A percentile compares a stretch with the other conserved stretches of the same genome.
These are phyloP conservation scores for Mycena crocata DNA, from an alignment of 768 basidiomycete genomes.

Conservation along the genomic window DNA sequence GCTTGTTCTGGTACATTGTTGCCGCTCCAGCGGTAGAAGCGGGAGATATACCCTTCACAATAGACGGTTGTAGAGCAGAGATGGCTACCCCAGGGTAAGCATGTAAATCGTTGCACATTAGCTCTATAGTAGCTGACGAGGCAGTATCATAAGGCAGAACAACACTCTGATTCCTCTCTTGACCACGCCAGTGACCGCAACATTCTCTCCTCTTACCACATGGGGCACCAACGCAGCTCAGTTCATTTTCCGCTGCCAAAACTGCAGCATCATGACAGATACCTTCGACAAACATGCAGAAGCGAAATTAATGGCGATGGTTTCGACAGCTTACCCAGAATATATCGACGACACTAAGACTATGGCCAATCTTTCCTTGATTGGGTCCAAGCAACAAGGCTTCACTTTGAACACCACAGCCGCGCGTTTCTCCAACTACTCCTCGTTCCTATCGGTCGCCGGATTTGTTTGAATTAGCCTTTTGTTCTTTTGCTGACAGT, in stretches of 20 bases:
- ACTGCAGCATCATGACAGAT: conserved; percentile 1
- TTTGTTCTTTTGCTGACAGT: too few species aligned
- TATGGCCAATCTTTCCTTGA: conserved; percentile 10
- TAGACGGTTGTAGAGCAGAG: not conserved
- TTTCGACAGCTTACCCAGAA: conserved; percentile 8
- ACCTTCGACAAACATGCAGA: not conserved
- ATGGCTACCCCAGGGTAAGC: not conserved
- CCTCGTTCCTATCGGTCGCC: conserved; percentile 5
- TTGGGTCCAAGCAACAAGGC: not conserved
- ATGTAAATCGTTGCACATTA: too few species aligned
- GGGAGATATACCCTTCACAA: not conserved
- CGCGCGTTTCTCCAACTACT: conserved; percentile 14
- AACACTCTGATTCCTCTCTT: not conserved
- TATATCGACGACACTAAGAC: conserved; percentile 14
- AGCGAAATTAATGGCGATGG: not conserved
- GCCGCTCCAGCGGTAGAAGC: not conserved
- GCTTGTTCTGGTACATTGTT: not conserved
- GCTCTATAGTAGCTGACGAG: not conserved
- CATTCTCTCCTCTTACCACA: conserved; percentile 6
- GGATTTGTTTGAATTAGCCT: not conserved
- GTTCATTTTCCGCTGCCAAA: conserved; percentile 24
- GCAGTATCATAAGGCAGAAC: not conserved
- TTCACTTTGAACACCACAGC: not conserved
- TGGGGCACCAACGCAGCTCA: not conserved
- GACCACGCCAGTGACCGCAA: not conserved